phyloP scores from a whole-genome alignment of 768 basidiomycete species.

The Pisolithus microcarpus region DNA sequence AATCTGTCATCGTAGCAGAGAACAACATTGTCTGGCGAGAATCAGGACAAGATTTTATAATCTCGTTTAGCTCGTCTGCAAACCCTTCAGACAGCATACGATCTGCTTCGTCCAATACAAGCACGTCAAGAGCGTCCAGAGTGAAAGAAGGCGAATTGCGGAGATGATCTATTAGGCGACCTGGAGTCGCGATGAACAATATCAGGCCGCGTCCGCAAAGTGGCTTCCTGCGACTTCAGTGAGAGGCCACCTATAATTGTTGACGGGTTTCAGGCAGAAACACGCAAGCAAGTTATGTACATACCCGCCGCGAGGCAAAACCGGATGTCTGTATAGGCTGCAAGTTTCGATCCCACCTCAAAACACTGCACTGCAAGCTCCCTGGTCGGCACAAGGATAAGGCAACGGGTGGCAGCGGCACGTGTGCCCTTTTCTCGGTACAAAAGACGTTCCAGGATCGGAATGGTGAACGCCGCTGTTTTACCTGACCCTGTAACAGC shows the following conservation, averaged over 20 bases:
- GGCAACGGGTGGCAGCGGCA: constrained; percentile 80
- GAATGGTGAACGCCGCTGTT: constrained; percentile 95
- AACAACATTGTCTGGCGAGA: constrained; percentile 98
- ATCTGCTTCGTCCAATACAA: constrained; percentile 97
- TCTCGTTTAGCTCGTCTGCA: constrained; percentile 88
- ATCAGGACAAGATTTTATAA: constrained; percentile 80
- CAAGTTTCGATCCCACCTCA: constrained; percentile 82
- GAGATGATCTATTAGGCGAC: constrained; percentile 95
- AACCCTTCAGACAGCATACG: constrained; percentile 96
- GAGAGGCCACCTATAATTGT: constrained; percentile 73
- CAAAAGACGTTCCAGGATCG: constrained; percentile 85
- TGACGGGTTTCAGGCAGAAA: constrained; percentile 5
- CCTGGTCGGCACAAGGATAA: constrained; percentile 89
- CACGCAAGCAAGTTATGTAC: constrained; percentile 17
- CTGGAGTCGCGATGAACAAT: constrained; percentile 94
- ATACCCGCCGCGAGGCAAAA: constrained; percentile 89
- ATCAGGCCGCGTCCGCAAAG: constrained; percentile 83
- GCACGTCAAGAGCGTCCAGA: constrained; percentile 84
- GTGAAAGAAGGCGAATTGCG: constrained; percentile 92
- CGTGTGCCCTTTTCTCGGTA: constrained; percentile 88
- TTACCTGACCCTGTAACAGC: constrained; percentile 98
- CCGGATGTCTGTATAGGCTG: constrained; percentile 80
- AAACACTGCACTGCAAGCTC: constrained; percentile 95
- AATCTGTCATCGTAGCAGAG: constrained; percentile 98
- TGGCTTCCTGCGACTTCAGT: constrained; percentile 82